Conservation (phyloP, 2,329 filamentous ascomycete genomes). For the Ceratocystis huliohia region DNA sequence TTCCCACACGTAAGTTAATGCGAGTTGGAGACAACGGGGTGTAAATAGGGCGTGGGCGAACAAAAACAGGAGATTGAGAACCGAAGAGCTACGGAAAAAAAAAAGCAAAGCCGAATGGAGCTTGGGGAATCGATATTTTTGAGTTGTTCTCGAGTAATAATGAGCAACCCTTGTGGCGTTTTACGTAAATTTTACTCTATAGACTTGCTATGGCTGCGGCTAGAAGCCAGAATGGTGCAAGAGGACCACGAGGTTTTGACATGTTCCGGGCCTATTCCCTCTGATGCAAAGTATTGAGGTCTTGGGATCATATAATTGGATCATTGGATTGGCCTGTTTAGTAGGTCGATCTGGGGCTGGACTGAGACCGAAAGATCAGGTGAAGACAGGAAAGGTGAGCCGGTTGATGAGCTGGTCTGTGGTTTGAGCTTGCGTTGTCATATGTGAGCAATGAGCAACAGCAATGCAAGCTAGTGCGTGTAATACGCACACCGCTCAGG, state of each 20-base stretch:
- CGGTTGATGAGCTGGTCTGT: background rate
- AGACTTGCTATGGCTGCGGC: background rate
- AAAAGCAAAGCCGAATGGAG: constrained; percentile 2
- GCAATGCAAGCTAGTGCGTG: background rate
- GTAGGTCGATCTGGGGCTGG: background rate
- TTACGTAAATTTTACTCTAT: constrained; percentile 20
- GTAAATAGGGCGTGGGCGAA: constrained; percentile 5
- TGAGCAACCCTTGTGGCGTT: constrained; percentile 7
- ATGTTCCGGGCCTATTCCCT: background rate
- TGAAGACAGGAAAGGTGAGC: background rate
- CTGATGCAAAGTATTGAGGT: no score
- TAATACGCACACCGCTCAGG: background rate
- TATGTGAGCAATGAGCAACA: background rate
- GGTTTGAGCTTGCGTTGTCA: background rate
- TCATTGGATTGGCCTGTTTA: background rate
- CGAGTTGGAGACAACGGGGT: background rate
- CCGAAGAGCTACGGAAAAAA: background rate
- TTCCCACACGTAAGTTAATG: background rate
- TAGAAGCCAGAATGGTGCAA: constrained; percentile 8
- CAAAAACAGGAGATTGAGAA: background rate
- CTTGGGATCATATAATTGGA: background rate
- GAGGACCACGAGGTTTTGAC: constrained; percentile 4
- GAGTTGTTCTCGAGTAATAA: constrained; percentile 1
- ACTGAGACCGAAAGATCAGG: background rate
- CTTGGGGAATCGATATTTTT: background rate